phyloP scores from a whole-genome alignment of 1,139 yeast species.

The Blastobotrys petasosporus region DNA sequence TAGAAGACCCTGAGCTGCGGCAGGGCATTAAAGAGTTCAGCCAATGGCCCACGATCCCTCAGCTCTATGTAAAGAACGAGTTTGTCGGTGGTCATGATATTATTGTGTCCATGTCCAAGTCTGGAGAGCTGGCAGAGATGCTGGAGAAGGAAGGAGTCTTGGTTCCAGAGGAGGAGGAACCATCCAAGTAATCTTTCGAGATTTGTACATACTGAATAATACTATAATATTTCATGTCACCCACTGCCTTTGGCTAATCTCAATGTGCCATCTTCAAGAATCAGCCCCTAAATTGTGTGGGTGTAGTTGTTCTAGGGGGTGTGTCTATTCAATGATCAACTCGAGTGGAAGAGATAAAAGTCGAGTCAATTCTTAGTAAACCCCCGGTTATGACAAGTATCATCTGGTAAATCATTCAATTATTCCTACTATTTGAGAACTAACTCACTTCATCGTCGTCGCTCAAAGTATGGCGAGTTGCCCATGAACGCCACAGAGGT shows the following conservation, averaged over 20 bases:
- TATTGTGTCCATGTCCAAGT: constrained; percentile 81
- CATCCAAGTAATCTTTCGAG: neutral
- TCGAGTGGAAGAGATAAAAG: neutral
- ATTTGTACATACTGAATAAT: neutral
- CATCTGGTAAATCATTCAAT: neutral
- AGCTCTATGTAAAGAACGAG: constrained; percentile 54
- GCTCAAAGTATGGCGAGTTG: constrained; percentile 66
- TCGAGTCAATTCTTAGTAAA: neutral
- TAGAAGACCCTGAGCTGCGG: constrained; percentile 91
- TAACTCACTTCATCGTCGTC: constrained; percentile 31
- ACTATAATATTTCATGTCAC: neutral
- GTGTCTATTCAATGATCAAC: too few relatives aligned
- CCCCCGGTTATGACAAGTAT: neutral
- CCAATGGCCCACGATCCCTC: constrained; percentile 91
- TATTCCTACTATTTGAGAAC: neutral
- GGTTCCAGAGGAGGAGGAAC: constrained; percentile 58
- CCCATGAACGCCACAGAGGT: constrained; percentile 65
- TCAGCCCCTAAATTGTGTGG: too few relatives aligned
- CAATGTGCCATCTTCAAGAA: too few relatives aligned
- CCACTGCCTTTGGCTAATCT: neutral
- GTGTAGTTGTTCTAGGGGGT: too few relatives aligned
- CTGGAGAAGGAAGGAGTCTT: constrained; percentile 75
- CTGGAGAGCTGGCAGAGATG: constrained; percentile 84
- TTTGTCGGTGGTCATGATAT: constrained; percentile 98
- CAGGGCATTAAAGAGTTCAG: constrained; percentile 90